phyloP scores from a whole-genome alignment of 345 rosid genomes.

The Populus deltoides region DNA sequence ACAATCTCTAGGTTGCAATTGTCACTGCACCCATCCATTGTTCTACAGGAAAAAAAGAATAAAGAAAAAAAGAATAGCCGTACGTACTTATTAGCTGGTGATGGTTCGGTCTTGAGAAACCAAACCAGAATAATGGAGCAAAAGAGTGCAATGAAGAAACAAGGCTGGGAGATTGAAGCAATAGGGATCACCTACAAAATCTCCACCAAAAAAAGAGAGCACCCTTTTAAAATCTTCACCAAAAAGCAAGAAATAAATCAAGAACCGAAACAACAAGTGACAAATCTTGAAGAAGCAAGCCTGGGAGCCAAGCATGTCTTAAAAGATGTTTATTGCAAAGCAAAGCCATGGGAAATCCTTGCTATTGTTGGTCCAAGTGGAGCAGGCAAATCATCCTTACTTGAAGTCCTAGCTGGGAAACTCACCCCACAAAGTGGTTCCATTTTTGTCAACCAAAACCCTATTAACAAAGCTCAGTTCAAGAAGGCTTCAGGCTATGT shows the following conservation, averaged over 20 bases:
- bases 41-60: background rate
- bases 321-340: constrained; percentile 69
- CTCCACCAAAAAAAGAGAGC: constrained; percentile 4
- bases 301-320: constrained; percentile 50
- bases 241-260: constrained; percentile 21
- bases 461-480: constrained; percentile 58
- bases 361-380: constrained; percentile 98
- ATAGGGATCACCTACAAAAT: constrained; percentile 65
- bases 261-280: constrained; percentile 12
- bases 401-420: constrained; percentile 73
- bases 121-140: background rate
- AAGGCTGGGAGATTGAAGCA: constrained; percentile 87
- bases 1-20: constrained; percentile 1
- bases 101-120: background rate
- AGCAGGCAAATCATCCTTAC: constrained; percentile 87
- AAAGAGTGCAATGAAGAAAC: constrained; percentile 54
- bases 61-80: background rate
- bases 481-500: constrained; percentile 84
- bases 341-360: constrained; percentile 89
- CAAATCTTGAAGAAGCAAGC: constrained; percentile 24
- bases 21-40: background rate
- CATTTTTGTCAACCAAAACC: constrained; percentile 55
- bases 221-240: constrained; percentile 21
- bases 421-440: constrained; percentile 61
- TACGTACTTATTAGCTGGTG: background rate